Conservation (phyloP, 2,329 filamentous ascomycete genomes). For the Grosmannia clavigera region DNA sequence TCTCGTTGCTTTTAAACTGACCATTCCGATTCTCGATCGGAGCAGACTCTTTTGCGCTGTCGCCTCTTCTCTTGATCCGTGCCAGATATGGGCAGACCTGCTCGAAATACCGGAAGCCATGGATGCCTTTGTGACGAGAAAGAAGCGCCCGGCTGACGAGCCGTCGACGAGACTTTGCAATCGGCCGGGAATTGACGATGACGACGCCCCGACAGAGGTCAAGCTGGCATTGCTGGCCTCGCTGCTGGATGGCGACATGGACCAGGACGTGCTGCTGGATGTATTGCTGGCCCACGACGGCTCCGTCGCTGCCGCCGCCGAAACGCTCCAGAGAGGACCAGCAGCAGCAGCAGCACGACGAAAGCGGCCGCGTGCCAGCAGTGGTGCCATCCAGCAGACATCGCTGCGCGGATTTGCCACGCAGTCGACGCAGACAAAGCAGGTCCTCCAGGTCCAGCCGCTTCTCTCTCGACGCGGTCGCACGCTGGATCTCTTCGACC, state of each 20-base stretch:
- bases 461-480: slow-evolving; percentile 61
- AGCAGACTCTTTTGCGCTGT: not conserved
- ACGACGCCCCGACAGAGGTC: slow-evolving; percentile 72
- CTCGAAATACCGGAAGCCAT: slow-evolving; percentile 23
- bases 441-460: not conserved
- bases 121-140: slow-evolving; percentile 44
- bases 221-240: slow-evolving; percentile 79
- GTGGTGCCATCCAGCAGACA: slow-evolving; percentile 39
- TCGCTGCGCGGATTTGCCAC: slow-evolving; percentile 45
- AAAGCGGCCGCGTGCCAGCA: not conserved
- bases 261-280: slow-evolving; percentile 62
- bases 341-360: not conserved
- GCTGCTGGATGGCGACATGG: slow-evolving; percentile 46
- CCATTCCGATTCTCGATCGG: not conserved
- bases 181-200: not conserved
- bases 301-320: slow-evolving; percentile 53
- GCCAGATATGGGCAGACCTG: not conserved
- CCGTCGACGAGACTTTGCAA: not conserved
- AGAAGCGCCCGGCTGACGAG: slow-evolving; percentile 33
- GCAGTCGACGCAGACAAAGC: not conserved
- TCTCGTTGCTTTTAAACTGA: slow-evolving; percentile 2
- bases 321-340: slow-evolving; percentile 31
- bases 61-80: not conserved
- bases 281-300: slow-evolving; percentile 67
- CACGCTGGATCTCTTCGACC: slow-evolving; percentile 74